These are phyloP conservation scores for Suillus placidus DNA, from an alignment of 768 basidiomycete species.

Conservation along the genomic window DNA sequence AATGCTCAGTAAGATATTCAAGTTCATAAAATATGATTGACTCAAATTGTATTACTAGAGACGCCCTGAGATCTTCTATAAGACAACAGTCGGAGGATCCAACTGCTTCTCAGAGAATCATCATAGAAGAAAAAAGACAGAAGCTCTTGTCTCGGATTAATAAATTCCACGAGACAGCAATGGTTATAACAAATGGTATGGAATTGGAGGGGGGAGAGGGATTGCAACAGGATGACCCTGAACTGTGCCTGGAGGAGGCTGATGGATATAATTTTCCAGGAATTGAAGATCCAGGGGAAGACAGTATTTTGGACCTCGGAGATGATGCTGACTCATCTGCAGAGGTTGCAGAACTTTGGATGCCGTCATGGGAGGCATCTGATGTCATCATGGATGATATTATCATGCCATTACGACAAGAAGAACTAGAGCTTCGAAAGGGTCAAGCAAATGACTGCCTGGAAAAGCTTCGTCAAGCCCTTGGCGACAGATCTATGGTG, in stretches of 20 bases:
- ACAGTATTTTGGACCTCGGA: no score
- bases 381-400: no score
- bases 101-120: slow-evolving; percentile 6
- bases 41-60: slow-evolving; percentile 5
- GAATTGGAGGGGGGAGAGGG: neutral
- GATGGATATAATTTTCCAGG: neutral
- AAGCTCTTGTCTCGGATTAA: neutral
- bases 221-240: neutral
- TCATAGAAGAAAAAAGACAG: slow-evolving; percentile 6
- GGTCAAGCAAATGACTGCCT: no score
- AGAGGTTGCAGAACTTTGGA: no score
- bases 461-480: no score
- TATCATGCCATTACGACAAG: no score
- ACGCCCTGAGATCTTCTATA: slow-evolving; percentile 3
- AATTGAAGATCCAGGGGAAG: no score
- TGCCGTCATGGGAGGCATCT: no score
- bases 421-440: no score
- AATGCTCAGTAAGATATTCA: slow-evolving; percentile 11
- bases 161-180: neutral
- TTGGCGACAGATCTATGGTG: no score
- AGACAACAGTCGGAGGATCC: neutral
- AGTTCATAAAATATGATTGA: neutral
- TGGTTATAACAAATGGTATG: neutral
- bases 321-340: no score
- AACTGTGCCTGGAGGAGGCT: neutral